Percentiles rank a stretch among this genome's conserved stretches.
phyloP scores from a whole-genome alignment of 2,329 filamentous ascomycete genomes.

The Arthrobotrys entomopaga region DNA sequence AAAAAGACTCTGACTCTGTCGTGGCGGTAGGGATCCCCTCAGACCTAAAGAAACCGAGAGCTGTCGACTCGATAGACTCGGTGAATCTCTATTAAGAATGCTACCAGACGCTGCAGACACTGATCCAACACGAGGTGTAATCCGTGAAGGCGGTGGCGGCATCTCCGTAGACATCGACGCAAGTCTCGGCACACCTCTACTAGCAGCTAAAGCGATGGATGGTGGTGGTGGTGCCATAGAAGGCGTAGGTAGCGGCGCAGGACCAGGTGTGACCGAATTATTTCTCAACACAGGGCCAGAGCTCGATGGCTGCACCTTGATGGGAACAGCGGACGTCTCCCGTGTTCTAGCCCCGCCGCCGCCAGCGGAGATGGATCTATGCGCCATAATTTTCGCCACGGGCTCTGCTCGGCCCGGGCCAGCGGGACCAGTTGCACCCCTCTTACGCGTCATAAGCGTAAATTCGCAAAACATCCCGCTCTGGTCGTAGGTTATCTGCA shows the following conservation, averaged over 20 bases:
- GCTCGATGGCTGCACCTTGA: slow-evolving; percentile 20
- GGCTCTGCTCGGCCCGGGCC: slow-evolving; percentile 37
- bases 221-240: slow-evolving; percentile 10
- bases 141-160: slow-evolving; percentile 41
- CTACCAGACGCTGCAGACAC: slow-evolving; percentile 27
- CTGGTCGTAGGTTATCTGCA: slow-evolving; percentile 67
- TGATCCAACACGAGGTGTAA: slow-evolving; percentile 37
- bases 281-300: slow-evolving; percentile 8
- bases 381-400: slow-evolving; percentile 40
- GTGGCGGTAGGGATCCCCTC: slow-evolving; percentile 32
- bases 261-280: slow-evolving; percentile 24
- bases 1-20: slow-evolving; percentile 50
- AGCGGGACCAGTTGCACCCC: slow-evolving; percentile 45
- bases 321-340: slow-evolving; percentile 30
- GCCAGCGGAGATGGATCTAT: slow-evolving; percentile 2
- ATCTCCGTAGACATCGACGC: slow-evolving; percentile 26
- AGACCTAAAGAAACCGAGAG: slow-evolving; percentile 24
- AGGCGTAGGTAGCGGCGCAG: not conserved
- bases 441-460: slow-evolving; percentile 66
- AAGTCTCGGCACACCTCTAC: slow-evolving; percentile 3
- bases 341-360: slow-evolving; percentile 11
- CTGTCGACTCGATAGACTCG: slow-evolving; percentile 25
- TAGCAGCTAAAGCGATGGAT: slow-evolving; percentile 6
- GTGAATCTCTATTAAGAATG: slow-evolving; percentile 14
- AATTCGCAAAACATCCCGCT: slow-evolving; percentile 67